Conservation (phyloP, 2,329 filamentous ascomycete genomes). For the Verticillium dahliae region DNA sequence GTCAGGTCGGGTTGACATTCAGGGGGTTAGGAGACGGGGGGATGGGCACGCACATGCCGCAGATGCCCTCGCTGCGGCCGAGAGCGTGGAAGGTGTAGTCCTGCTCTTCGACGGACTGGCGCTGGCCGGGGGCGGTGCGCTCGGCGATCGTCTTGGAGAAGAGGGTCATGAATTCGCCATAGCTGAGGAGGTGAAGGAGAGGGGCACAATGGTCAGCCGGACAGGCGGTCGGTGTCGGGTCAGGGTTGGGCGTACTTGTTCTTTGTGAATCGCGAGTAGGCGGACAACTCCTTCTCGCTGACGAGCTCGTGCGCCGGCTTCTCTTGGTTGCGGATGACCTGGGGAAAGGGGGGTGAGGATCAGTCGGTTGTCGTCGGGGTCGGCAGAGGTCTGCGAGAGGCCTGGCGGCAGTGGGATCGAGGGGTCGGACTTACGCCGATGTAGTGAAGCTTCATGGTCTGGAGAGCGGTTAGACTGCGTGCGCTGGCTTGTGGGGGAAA, state of each 20-base stretch:
- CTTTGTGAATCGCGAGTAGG: constrained; percentile 75
- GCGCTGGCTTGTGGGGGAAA: not conserved
- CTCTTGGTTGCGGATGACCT: constrained; percentile 77
- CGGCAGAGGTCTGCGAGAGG: not conserved
- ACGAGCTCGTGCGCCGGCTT: constrained; percentile 72
- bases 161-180: constrained; percentile 69
- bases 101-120: constrained; percentile 81
- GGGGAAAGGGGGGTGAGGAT: constrained; percentile 3
- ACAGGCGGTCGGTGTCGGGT: constrained; percentile 11
- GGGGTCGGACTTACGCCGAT: constrained; percentile 59
- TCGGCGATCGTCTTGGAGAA: constrained; percentile 86
- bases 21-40: not conserved
- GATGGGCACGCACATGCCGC: constrained; percentile 43
- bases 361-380: constrained; percentile 1
- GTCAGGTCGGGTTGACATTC: not conserved
- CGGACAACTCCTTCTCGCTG: constrained; percentile 69
- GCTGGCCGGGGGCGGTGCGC: constrained; percentile 70
- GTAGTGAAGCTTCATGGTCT: constrained; percentile 77
- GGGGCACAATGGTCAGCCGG: constrained; percentile 4
- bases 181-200: not conserved
- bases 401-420: constrained; percentile 11
- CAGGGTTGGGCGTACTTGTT: constrained; percentile 45
- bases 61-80: constrained; percentile 66
- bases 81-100: constrained; percentile 76
- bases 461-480: not conserved